Conservation (phyloP, 2,329 filamentous ascomycete genomes). For the Microsporum canis region DNA sequence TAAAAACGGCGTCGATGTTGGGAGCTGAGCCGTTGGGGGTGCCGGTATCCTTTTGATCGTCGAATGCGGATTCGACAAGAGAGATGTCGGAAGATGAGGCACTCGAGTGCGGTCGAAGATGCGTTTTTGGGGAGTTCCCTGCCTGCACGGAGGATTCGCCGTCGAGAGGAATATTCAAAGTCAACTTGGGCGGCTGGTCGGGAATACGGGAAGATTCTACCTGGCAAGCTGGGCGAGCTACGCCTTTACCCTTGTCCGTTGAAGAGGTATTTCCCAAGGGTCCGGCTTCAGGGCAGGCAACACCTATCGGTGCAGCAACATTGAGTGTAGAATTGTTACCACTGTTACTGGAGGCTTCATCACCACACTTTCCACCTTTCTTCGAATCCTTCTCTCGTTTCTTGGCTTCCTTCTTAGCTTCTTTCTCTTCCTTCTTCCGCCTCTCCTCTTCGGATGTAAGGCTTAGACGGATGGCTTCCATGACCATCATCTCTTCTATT, state of each 20-base stretch:
- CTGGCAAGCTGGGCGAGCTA: constrained; percentile 42
- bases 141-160: neutral
- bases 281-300: constrained; percentile 27
- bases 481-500: constrained; percentile 96
- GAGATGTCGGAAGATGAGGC: constrained; percentile 77
- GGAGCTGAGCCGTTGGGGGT: constrained; percentile 40
- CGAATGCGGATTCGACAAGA: constrained; percentile 49
- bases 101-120: constrained; percentile 73
- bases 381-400: constrained; percentile 74
- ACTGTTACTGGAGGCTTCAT: constrained; percentile 41
- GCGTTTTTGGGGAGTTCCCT: constrained; percentile 44
- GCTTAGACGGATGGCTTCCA: constrained; percentile 85
- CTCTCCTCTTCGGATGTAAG: constrained; percentile 88
- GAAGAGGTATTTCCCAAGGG: constrained; percentile 27
- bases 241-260: constrained; percentile 55
- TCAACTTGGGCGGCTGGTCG: constrained; percentile 15
- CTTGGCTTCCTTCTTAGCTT: constrained; percentile 70
- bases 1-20: constrained; percentile 70
- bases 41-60: constrained; percentile 35
- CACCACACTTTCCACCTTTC: constrained; percentile 55
- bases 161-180: constrained; percentile 10
- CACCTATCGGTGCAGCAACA: constrained; percentile 23
- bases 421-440: constrained; percentile 74
- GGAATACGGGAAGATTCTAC: neutral
- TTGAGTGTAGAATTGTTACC: constrained; percentile 55